Evolutionary conservation across 768 basidiomycete species (phyloP).

Genomic region (Hygrophorus pudorinus): DNA sequence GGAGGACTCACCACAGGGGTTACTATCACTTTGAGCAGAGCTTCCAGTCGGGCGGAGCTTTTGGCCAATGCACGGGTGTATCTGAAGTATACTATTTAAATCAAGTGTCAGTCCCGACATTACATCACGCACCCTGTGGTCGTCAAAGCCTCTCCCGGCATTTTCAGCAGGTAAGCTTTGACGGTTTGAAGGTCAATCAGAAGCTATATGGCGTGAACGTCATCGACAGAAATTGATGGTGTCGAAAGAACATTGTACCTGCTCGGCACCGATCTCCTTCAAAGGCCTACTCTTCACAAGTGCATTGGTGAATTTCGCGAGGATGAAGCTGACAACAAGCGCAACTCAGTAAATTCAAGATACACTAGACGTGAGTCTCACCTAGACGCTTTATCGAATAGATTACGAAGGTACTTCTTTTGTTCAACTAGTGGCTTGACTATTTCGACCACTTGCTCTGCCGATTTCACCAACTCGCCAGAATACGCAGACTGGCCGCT

Average conservation of each 20-base stretch:
- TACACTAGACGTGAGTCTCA: conserved; percentile 22
- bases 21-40: conserved; percentile 89
- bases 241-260: conserved; percentile 40
- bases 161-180: conserved; percentile 70
- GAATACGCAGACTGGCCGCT: conserved; percentile 80
- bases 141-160: conserved; percentile 64
- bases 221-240: not conserved
- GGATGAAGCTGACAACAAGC: conserved; percentile 49
- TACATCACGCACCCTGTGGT: conserved; percentile 38
- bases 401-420: conserved; percentile 89
- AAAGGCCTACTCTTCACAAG: conserved; percentile 87
- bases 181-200: conserved; percentile 85
- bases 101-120: conserved; percentile 1
- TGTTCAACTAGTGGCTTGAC: conserved; percentile 82
- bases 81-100: conserved; percentile 27
- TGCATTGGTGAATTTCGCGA: conserved; percentile 82
- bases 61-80: conserved; percentile 80
- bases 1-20: conserved; percentile 67
- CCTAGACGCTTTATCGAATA: conserved; percentile 92
- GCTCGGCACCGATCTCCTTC: conserved; percentile 90
- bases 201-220: conserved; percentile 34
- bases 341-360: not conserved
- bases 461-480: conserved; percentile 60
- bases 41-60: conserved; percentile 74
- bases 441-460: conserved; percentile 67